A percentile compares a stretch with the other conserved stretches of the same genome.
These are phyloP conservation scores for Atkinsonella hypoxylon DNA, from an alignment of 2,329 filamentous ascomycete species.

Conservation along the genomic window DNA sequence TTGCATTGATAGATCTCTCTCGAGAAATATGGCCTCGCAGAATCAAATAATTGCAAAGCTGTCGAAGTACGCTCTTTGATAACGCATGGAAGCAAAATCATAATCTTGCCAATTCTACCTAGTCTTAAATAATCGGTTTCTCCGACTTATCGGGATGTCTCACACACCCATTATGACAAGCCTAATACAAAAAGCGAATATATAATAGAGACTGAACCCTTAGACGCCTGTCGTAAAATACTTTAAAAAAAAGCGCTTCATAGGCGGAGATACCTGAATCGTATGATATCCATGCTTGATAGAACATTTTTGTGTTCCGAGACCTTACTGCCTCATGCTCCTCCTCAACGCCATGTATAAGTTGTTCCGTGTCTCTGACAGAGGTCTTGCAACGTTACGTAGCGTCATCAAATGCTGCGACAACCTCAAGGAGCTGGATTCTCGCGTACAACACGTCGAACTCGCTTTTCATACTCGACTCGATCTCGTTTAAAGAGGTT, in stretches of 20 bases:
- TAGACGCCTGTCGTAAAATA: conserved; percentile 8
- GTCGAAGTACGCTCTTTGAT: no score
- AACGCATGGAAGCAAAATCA: background rate
- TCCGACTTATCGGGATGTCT: background rate
- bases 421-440: conserved; percentile 59
- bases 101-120: background rate
- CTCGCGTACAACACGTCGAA: conserved; percentile 76
- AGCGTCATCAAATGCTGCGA: conserved; percentile 6
- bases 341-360: conserved; percentile 15
- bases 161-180: background rate
- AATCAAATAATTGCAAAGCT: no score
- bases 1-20: no score
- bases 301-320: conserved; percentile 11
- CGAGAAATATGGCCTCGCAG: no score
- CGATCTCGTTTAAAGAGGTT: conserved; percentile 91
- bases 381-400: background rate
- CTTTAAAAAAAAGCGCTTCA: conserved; percentile 10
- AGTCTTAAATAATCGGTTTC: background rate
- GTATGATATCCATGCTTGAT: background rate
- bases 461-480: conserved; percentile 75
- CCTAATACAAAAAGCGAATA: background rate
- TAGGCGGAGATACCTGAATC: conserved; percentile 4
- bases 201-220: conserved; percentile 2
- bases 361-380: no score
- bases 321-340: conserved; percentile 11